phyloP scores from a whole-genome alignment of 257 asterid genomes.

The Nicotiana paniculata region DNA sequence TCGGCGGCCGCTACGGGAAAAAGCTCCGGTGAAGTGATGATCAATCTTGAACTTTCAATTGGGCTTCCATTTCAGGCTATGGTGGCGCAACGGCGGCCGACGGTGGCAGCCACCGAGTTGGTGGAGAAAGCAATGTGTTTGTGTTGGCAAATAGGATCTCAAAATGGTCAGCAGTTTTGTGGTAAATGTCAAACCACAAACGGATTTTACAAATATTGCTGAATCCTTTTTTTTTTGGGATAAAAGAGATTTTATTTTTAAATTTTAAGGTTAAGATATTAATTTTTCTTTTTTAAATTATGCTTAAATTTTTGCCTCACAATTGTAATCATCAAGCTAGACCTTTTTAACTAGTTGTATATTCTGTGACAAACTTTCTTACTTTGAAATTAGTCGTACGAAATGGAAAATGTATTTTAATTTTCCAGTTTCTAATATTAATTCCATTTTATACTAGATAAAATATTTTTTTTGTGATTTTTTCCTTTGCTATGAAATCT shows the following conservation, averaged over 20 bases:
- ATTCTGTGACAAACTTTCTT: neutral
- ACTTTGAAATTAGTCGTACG: neutral
- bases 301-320: no score
- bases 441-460: neutral
- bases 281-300: no score
- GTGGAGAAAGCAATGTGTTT: constrained; percentile 31
- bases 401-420: no score
- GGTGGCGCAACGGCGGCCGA: neutral
- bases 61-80: constrained; percentile 35
- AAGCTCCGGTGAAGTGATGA: no score
- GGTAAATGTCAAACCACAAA: constrained; percentile 35
- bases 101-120: constrained; percentile 6
- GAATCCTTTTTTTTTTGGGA: neutral
- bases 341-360: neutral
- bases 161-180: constrained; percentile 37
- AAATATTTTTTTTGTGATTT: no score
- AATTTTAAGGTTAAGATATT: no score
- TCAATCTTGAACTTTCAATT: constrained; percentile 56
- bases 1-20: no score
- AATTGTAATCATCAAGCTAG: no score
- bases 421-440: neutral
- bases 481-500: no score
- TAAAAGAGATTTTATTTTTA: neutral
- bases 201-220: constrained; percentile 35
- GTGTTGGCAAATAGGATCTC: constrained; percentile 49